phyloP scores from a whole-genome alignment of 2,329 filamentous ascomycete genomes.

The Verticillium albo-atrum region DNA sequence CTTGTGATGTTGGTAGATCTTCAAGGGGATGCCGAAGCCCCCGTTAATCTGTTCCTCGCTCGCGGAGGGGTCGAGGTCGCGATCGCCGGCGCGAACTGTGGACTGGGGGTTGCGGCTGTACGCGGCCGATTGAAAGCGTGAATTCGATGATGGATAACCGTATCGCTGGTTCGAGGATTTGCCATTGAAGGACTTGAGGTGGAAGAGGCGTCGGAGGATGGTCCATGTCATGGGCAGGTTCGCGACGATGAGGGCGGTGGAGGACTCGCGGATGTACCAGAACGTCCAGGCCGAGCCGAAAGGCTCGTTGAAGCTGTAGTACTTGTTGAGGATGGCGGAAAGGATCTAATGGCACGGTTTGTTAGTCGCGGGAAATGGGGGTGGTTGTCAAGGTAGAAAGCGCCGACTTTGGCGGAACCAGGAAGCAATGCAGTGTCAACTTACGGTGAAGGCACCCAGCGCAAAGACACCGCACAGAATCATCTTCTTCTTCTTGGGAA shows the following conservation, averaged over 20 bases:
- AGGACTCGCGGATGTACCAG: slow-evolving; percentile 42
- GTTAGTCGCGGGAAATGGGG: not conserved
- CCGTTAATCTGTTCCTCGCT: slow-evolving; percentile 33
- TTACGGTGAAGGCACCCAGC: slow-evolving; percentile 41
- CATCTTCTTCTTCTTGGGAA: slow-evolving; percentile 47
- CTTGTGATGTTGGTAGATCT: slow-evolving; percentile 31
- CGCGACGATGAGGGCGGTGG: slow-evolving; percentile 37
- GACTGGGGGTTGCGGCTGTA: slow-evolving; percentile 16
- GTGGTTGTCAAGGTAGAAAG: not conserved
- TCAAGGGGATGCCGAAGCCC: slow-evolving; percentile 24
- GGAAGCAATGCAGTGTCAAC: slow-evolving; percentile 10
- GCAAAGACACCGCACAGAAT: slow-evolving; percentile 43
- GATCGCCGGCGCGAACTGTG: slow-evolving; percentile 9
- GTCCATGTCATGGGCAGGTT: slow-evolving; percentile 40
- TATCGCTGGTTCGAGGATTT: slow-evolving; percentile 22
- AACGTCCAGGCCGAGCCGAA: slow-evolving; percentile 34
- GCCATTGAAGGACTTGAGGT: slow-evolving; percentile 26
- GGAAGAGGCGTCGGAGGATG: slow-evolving; percentile 31
- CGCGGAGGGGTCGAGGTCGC: slow-evolving; percentile 20
- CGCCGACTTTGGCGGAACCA: no score
- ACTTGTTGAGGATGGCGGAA: slow-evolving; percentile 37
- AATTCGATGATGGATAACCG: slow-evolving; percentile 12
- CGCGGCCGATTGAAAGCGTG: slow-evolving; percentile 17
- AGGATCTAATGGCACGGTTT: slow-evolving; percentile 34
- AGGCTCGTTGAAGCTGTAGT: slow-evolving; percentile 34